A percentile compares a stretch with the other conserved stretches of the same genome.
Conservation (phyloP, 805 yeast genomes). For the Candida nemodendra region DNA sequence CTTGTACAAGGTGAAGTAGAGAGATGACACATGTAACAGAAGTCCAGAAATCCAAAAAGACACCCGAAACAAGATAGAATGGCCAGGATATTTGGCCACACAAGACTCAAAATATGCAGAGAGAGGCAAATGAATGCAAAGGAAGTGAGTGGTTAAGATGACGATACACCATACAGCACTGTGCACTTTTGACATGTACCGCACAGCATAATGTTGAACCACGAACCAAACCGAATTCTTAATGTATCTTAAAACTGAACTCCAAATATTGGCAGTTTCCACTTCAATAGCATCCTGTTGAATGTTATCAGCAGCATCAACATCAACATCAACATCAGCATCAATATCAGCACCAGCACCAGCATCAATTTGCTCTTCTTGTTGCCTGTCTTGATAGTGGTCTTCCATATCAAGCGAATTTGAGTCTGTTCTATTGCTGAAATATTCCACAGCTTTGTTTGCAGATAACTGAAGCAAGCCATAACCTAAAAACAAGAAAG, state of each 20-base stretch:
- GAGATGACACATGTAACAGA: neutral
- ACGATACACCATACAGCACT: too few species aligned
- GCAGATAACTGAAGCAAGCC: neutral
- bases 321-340: constrained; percentile 2
- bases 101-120: neutral
- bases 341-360: constrained; percentile 1
- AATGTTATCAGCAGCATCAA: neutral
- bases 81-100: neutral
- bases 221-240: too few species aligned
- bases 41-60: neutral
- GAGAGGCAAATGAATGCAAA: constrained; percentile 8
- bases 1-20: constrained; percentile 1
- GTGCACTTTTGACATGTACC: too few species aligned
- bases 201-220: too few species aligned
- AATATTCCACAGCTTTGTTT: neutral
- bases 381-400: neutral
- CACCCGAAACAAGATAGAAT: neutral
- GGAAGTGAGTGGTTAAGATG: constrained; percentile 2
- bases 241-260: too few species aligned
- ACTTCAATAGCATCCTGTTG: too few species aligned
- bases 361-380: neutral
- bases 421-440: neutral
- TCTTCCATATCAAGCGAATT: neutral
- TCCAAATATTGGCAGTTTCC: too few species aligned
- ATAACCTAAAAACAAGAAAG: constrained; percentile 3